Evolutionary conservation across 2,329 filamentous ascomycete genomes (phyloP).

Genomic region (Cercospora zeae-maydis): DNA sequence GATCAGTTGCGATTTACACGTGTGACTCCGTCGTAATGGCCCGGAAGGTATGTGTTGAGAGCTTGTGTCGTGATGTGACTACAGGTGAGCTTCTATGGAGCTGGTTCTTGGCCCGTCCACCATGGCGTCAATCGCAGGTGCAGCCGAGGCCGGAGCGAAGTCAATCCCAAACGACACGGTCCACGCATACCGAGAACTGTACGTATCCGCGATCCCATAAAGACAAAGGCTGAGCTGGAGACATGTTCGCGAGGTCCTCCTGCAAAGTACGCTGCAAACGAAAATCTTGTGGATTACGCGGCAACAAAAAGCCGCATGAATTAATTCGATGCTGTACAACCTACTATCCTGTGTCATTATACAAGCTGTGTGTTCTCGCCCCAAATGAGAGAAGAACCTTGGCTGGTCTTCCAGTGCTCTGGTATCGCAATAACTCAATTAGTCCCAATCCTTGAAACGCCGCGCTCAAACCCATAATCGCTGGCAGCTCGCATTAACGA

Average conservation of each 20-base stretch:
- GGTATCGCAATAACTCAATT: background rate
- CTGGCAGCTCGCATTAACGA: background rate
- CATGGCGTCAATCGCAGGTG: background rate
- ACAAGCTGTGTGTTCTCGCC: background rate
- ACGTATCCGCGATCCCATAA: background rate
- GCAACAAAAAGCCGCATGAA: background rate
- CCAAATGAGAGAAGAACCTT: background rate
- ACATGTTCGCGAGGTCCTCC: background rate
- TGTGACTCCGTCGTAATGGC: too few relatives aligned
- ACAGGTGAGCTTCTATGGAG: background rate
- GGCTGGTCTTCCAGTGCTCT: background rate
- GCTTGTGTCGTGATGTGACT: background rate
- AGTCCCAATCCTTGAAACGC: background rate
- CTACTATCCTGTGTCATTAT: background rate
- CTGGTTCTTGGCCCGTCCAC: background rate
- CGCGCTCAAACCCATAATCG: background rate
- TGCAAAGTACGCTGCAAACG: background rate
- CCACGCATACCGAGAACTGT: background rate
- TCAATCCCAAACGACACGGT: background rate
- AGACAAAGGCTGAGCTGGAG: background rate
- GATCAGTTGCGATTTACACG: too few relatives aligned
- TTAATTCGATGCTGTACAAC: background rate
- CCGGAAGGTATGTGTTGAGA: background rate
- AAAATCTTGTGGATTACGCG: background rate
- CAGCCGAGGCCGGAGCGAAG: conserved; percentile 1